Percentiles rank a stretch among this genome's conserved stretches.
Conservation (phyloP, 2,329 filamentous ascomycete genomes). For the Hirsutella rhossiliensis region DNA sequence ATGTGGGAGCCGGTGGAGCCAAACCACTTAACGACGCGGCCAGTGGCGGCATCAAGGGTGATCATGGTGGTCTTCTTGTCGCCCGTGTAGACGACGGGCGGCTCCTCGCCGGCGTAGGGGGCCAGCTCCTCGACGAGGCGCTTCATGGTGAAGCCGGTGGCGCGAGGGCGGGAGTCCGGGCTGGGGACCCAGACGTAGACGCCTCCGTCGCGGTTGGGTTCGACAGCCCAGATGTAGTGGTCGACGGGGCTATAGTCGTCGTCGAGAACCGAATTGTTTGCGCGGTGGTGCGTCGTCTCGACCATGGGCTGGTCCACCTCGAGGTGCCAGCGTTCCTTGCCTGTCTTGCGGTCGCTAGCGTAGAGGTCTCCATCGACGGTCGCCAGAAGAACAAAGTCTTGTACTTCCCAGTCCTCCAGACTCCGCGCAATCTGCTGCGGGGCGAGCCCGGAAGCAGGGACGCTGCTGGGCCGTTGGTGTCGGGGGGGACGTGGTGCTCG, state of each 20-base stretch:
- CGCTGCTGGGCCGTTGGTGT: slow-evolving; percentile 41
- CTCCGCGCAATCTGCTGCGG: slow-evolving; percentile 91
- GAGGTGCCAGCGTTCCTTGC: slow-evolving; percentile 74
- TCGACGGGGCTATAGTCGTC: slow-evolving; percentile 56
- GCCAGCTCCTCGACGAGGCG: slow-evolving; percentile 73
- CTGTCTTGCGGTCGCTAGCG: slow-evolving; percentile 79
- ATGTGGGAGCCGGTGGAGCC: slow-evolving; percentile 59
- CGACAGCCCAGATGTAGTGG: slow-evolving; percentile 89
- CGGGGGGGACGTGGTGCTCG: slow-evolving; percentile 75
- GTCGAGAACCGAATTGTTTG: slow-evolving; percentile 50
- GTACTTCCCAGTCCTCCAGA: slow-evolving; percentile 98
- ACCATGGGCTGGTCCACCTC: slow-evolving; percentile 80
- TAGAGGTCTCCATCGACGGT: slow-evolving; percentile 97
- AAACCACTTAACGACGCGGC: slow-evolving; percentile 73
- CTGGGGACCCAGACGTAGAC: slow-evolving; percentile 76
- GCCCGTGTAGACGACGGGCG: slow-evolving; percentile 77
- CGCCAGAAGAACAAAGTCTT: slow-evolving; percentile 99
- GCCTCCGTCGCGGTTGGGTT: slow-evolving; percentile 76
- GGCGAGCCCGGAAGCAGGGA: slow-evolving; percentile 51
- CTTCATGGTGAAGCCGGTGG: slow-evolving; percentile 67
- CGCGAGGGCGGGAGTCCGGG: slow-evolving; percentile 45
- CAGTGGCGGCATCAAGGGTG: slow-evolving; percentile 77
- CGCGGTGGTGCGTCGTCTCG: slow-evolving; percentile 71
- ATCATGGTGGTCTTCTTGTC: slow-evolving; percentile 85
- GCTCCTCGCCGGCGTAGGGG: slow-evolving; percentile 63